Evolutionary conservation across 371 early-diverging fungal species (phyloP), one percentile per base, ranked within the genome.

Genomic region (Apophysomyces variabilis): DNA sequence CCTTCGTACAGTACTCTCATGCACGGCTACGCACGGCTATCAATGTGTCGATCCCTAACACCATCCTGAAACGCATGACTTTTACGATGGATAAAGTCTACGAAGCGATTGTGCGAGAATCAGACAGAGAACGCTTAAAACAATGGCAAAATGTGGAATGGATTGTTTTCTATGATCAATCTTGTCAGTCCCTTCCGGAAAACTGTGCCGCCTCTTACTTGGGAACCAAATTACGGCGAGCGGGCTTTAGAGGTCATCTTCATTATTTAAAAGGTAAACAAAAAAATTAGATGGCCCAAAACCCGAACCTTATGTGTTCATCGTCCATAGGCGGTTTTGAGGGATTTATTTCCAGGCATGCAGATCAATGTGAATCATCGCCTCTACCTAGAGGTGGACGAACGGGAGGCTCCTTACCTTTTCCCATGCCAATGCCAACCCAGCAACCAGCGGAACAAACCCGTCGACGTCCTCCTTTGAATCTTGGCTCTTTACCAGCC

Each of bases 151-250:
- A 67, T 8, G 81, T 73, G 18, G 70, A 77, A 18, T 66, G 78
- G 47, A 86, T 89, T 50, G 76, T 89, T 12, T 62, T 89, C 35
- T 87, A 86, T 66, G 89, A 88, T 66, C 85, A 83, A 39, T 62
- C 72, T 14, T 82, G 85, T 0, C 58, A 74, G 8, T 36, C 58
- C 13, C 70, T 85, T 9, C 74, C 71, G 35, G 79, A 80, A 58
- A 80, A 80, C 32, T 69, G 76, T 38, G 81, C 87, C 0, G 71
- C 77, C 43, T 68, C 76, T 41, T 82, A 76, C 56, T 68, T 89
- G 4, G 73, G 73, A 44, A 59, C 66, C n/a, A 79, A 79, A 66
- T 66, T 79, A 45, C 46, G 60, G 37, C 66, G 67, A 60, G 68
- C 74, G 56, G 73, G 71, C 36, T 79, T 69, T 59, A 68, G 70